Evolutionary conservation across 2,329 filamentous ascomycete species (phyloP), one percentile per base, ranked within the genome.

Genomic region (Botryotinia convoluta): DNA sequence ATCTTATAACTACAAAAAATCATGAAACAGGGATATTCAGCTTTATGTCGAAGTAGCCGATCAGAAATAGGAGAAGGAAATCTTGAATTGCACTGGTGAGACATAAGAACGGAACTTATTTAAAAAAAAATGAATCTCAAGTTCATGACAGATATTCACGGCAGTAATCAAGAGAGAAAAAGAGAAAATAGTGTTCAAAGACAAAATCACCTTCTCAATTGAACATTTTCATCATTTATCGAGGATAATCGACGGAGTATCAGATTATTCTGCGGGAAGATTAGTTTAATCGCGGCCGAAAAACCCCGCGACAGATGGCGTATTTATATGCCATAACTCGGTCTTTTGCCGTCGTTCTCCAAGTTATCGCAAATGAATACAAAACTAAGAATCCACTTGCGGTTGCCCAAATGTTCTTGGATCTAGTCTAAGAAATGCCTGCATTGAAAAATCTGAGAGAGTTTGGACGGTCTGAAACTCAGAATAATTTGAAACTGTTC

Each of bases 221-320:
- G 4, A n/a, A n/a, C 26, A n/a, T 14, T n/a, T 54, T 18, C 2
- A 16, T 18, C 51, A 8, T 29, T n/a, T 54, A 1, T 29, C 2
- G 14, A 29, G 51, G 6, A 54, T 16, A 29, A 18, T 54, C 14
- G 14, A 54, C 12, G 12, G 26, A 16, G 12, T 7, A 29, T 5
- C 5, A 29, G 51, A 18, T 29, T 29, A 9, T 8, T 54, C 6
- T n/a, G n/a, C 5, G 26, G 14, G 14, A 29, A 54, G 12, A 18
- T 54, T 29, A 2, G 14, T 29, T 54, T 1, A 29, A 54, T 54
- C 6, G n/a, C 1, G 6, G 14, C 26, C 14, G 51, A 0, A 54
- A 29, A 14, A 3, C 3, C 6, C 6, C 3, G 3, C 14, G 0
- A 29, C 51, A 14, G 14, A 29, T 29, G 26, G 29, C 0, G n/a